A percentile compares a stretch with the other conserved stretches of the same genome.
phyloP scores from a whole-genome alignment of 2,329 filamentous ascomycete species.

The Colletotrichum sp. region DNA sequence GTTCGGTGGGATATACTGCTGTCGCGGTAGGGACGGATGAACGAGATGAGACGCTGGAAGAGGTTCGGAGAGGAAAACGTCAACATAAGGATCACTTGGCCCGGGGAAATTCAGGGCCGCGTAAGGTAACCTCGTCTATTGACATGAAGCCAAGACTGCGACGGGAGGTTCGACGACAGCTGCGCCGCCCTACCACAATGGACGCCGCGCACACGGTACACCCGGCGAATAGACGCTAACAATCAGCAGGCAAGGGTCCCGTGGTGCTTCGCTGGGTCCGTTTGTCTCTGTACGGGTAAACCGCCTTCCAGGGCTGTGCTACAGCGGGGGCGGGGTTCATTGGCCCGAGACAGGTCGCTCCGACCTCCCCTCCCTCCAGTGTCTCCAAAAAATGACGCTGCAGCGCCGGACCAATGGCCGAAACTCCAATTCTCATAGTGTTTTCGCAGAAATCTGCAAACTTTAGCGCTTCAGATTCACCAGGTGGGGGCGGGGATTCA shows the following conservation, averaged over 20 bases:
- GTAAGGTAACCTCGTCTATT: slow-evolving; percentile 15
- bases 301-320: not conserved
- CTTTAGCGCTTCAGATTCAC: not conserved
- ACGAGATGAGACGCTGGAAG: not conserved
- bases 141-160: slow-evolving; percentile 19
- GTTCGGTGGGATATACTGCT: not conserved
- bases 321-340: slow-evolving; percentile 12
- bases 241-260: slow-evolving; percentile 6
- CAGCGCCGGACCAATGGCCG: slow-evolving; percentile 4
- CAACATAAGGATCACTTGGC: not conserved
- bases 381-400: not conserved
- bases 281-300: not conserved
- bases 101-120: slow-evolving; percentile 13
- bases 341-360: slow-evolving; percentile 1
- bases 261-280: not conserved
- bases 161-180: not conserved
- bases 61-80: not conserved
- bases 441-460: not conserved
- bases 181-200: not conserved
- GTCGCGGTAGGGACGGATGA: not conserved
- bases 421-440: slow-evolving; percentile 2
- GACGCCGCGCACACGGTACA: not conserved
- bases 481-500: not conserved
- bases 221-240: not conserved
- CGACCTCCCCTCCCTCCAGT: not conserved